A percentile compares a stretch with the other conserved stretches of the same genome.
These are phyloP conservation scores for Thermothielavioides terrestris DNA, from an alignment of 495 filamentous ascomycete species.

Conservation along the genomic window DNA sequence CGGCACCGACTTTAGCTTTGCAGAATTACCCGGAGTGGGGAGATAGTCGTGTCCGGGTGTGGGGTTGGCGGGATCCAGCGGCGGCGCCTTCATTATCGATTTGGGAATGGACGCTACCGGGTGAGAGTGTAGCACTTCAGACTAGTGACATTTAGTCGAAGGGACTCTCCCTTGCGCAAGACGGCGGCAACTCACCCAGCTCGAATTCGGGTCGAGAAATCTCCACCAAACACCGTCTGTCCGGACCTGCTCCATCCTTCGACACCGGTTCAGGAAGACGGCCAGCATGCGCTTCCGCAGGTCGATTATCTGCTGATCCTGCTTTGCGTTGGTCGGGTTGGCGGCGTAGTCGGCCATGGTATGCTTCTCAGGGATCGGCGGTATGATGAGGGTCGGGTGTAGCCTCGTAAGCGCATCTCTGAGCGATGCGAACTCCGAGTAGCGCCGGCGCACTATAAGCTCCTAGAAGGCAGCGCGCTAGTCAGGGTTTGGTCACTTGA, in stretches of 20 bases:
- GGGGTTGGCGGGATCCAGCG: conserved; percentile 84
- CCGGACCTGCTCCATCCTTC: conserved; percentile 83
- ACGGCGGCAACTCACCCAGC: conserved; percentile 65
- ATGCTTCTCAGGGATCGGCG: conserved; percentile 96
- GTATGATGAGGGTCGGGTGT: conserved; percentile 89
- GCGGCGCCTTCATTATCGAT: conserved; percentile 84
- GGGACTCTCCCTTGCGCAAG: not conserved
- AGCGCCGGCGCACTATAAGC: conserved; percentile 85
- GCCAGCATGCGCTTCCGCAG: conserved; percentile 90
- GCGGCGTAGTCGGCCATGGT: conserved; percentile 97
- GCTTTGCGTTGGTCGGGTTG: conserved; percentile 94
- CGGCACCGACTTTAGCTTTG: conserved; percentile 64
- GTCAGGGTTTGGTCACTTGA: not conserved
- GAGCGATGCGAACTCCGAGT: conserved; percentile 94
- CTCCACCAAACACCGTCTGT: conserved; percentile 96
- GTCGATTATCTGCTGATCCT: conserved; percentile 93
- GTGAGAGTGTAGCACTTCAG: conserved; percentile 80
- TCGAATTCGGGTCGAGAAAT: conserved; percentile 94
- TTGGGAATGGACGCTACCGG: conserved; percentile 89
- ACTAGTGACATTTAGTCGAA: conserved; percentile 49
- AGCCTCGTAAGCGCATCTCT: conserved; percentile 79
- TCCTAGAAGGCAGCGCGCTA: conserved; percentile 53
- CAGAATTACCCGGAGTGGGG: conserved; percentile 72
- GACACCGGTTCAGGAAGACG: conserved; percentile 89
- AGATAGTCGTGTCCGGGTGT: conserved; percentile 82